Evolutionary conservation across 768 basidiomycete species (phyloP).

Genomic region (Boletus barrowsii): DNA sequence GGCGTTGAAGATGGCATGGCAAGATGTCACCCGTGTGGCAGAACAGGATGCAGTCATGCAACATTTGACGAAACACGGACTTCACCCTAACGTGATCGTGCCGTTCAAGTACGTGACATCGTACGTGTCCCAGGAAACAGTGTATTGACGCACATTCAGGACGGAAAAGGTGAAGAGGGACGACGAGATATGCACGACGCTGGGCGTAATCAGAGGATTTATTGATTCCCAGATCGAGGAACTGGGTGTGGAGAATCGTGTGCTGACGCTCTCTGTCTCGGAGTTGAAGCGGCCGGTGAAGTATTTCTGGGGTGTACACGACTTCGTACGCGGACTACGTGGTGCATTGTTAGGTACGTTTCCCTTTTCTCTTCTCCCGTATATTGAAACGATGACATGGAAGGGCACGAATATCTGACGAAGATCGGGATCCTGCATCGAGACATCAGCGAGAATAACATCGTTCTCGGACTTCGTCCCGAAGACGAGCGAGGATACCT

Average conservation of each 20-base stretch:
- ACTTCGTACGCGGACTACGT: background rate
- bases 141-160: background rate
- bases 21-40: background rate
- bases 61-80: background rate
- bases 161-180: background rate
- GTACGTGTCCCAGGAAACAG: background rate
- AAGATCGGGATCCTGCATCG: background rate
- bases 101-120: background rate
- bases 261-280: background rate
- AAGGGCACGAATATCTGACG: background rate
- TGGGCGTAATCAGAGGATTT: background rate
- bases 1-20: background rate
- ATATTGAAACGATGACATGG: background rate
- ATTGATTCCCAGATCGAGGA: background rate
- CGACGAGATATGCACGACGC: background rate
- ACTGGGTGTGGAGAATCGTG: background rate
- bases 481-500: slow-evolving; percentile 22
- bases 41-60: background rate
- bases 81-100: background rate
- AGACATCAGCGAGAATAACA: slow-evolving; percentile 1
- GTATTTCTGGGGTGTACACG: slow-evolving; percentile 1
- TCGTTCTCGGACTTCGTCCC: background rate
- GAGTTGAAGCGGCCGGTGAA: background rate
- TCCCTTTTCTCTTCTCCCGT: background rate
- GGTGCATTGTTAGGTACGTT: background rate